A percentile compares a stretch with the other conserved stretches of the same genome.
These are phyloP conservation scores for Penicillium crustosum DNA, from an alignment of 2,329 filamentous ascomycete species.

Conservation along the genomic window DNA sequence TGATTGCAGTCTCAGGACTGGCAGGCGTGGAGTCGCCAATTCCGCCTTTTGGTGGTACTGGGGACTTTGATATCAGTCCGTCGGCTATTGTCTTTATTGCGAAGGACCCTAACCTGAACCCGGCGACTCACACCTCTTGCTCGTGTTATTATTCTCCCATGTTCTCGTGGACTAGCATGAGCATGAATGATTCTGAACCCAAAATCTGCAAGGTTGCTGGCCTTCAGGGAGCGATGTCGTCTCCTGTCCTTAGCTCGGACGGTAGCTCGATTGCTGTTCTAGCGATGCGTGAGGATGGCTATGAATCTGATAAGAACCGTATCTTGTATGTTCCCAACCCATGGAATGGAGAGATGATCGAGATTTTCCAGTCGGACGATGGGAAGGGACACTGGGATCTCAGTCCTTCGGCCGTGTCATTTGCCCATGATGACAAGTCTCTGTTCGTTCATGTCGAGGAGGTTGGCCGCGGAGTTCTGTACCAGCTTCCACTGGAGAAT, in stretches of 20 bases:
- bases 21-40: conserved; percentile 49
- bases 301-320: conserved; percentile 49
- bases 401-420: conserved; percentile 44
- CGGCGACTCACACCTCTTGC: conserved; percentile 49
- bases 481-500: conserved; percentile 38
- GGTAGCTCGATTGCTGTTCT: conserved; percentile 46
- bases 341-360: conserved; percentile 41
- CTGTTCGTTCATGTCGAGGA: conserved; percentile 46
- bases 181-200: conserved; percentile 33
- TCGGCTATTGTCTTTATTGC: conserved; percentile 48
- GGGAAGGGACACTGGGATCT: conserved; percentile 44
- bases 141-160: conserved; percentile 48
- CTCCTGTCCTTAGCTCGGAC: conserved; percentile 47
- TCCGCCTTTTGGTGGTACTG: conserved; percentile 48
- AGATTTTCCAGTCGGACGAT: conserved; percentile 40
- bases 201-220: conserved; percentile 35
- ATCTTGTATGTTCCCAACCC: conserved; percentile 46
- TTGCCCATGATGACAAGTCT: conserved; percentile 43
- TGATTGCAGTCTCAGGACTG: conserved; percentile 42
- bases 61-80: conserved; percentile 49
- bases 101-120: conserved; percentile 47
- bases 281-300: conserved; percentile 47
- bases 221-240: conserved; percentile 46
- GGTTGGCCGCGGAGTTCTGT: conserved; percentile 44
- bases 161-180: conserved; percentile 43